Percentiles rank a stretch among this genome's conserved stretches.
Evolutionary conservation across 805 yeast species (phyloP).

Genomic region (Suhomyces emberorum): DNA sequence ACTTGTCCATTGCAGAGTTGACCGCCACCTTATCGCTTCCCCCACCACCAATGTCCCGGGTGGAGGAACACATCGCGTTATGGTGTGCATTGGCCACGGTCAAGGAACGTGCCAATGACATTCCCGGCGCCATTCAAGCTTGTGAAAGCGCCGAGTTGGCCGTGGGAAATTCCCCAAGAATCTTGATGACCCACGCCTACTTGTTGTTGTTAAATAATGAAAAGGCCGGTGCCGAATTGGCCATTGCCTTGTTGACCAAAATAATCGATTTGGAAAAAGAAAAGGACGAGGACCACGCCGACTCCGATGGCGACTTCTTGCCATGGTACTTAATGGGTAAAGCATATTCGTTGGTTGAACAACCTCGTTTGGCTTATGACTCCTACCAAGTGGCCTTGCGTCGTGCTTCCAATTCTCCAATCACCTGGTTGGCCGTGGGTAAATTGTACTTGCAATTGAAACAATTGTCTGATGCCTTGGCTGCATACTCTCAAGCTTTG

Average conservation of each 20-base stretch:
- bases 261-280: conserved; percentile 26
- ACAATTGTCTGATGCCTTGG: conserved; percentile 62
- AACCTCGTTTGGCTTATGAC: conserved; percentile 52
- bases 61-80: conserved; percentile 45
- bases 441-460: conserved; percentile 54
- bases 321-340: conserved; percentile 57
- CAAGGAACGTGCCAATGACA: conserved; percentile 49
- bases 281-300: conserved; percentile 12
- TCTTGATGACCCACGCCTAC: conserved; percentile 49
- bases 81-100: conserved; percentile 55
- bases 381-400: conserved; percentile 52
- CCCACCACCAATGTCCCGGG: conserved; percentile 42
- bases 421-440: conserved; percentile 68
- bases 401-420: conserved; percentile 51
- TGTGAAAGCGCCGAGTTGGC: conserved; percentile 47
- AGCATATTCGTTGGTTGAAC: conserved; percentile 45
- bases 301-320: conserved; percentile 44
- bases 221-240: conserved; percentile 26
- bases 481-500: conserved; percentile 66
- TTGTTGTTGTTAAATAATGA: conserved; percentile 37
- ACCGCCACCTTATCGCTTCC: conserved; percentile 50
- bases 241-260: conserved; percentile 34
- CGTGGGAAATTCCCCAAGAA: conserved; percentile 43
- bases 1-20: conserved; percentile 48
- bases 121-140: conserved; percentile 46